Conservation (phyloP, 176 grass and related monocot genomes). For the Musa acuminata region DNA sequence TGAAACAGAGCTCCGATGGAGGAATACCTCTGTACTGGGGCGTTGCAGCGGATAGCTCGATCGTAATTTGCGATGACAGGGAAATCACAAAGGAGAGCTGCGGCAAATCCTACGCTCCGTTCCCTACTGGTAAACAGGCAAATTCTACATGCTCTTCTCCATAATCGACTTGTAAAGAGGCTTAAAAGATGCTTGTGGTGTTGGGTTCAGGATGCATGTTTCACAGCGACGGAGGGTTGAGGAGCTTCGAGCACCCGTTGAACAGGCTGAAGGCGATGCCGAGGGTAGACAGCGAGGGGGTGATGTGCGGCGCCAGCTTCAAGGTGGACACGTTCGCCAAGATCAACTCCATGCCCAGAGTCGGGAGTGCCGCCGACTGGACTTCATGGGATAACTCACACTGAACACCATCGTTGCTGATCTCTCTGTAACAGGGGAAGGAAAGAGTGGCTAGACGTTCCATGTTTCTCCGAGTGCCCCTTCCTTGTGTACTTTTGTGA, state of each 20-base stretch:
- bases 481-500: too few species aligned
- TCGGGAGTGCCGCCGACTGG: conserved; percentile 88
- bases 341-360: conserved; percentile 84
- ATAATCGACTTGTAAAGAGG: not conserved
- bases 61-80: conserved; percentile 75
- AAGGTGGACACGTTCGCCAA: conserved; percentile 87
- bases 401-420: too few species aligned
- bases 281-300: conserved; percentile 77
- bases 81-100: conserved; percentile 54
- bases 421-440: too few species aligned
- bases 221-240: conserved; percentile 83
- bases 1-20: conserved; percentile 42
- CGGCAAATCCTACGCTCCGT: conserved; percentile 77
- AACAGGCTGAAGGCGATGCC: conserved; percentile 78
- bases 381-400: conserved; percentile 34
- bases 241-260: conserved; percentile 98
- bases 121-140: conserved; percentile 37
- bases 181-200: not conserved
- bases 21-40: conserved; percentile 67
- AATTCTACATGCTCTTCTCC: not conserved
- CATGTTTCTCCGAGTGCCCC: too few species aligned
- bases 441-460: too few species aligned
- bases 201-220: conserved; percentile 61
- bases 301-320: conserved; percentile 91
- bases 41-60: conserved; percentile 63